Conservation (phyloP, 2,329 filamentous ascomycete genomes). For the Sclerotinia nivalis region DNA sequence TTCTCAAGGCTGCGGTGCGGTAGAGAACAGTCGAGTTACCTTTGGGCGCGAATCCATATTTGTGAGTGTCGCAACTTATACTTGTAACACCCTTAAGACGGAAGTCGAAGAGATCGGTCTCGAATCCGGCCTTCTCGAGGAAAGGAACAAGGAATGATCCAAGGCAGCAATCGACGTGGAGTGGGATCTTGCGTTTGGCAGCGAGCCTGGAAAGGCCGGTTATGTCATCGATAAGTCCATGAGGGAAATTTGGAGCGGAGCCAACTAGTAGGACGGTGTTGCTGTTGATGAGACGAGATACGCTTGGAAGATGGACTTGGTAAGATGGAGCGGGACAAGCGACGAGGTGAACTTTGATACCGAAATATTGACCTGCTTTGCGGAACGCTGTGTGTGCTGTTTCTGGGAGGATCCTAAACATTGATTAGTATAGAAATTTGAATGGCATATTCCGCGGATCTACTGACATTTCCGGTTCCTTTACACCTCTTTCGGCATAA, state of each 20-base stretch:
- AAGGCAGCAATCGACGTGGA: conserved; percentile 97
- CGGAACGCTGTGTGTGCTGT: conserved; percentile 96
- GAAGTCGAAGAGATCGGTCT: conserved; percentile 88
- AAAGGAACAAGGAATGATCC: conserved; percentile 94
- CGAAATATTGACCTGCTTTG: conserved; percentile 94
- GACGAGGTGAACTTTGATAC: conserved; percentile 90
- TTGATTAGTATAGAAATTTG: conserved; percentile 32
- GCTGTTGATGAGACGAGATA: conserved; percentile 84
- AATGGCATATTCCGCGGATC: neutral
- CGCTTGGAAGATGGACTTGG: conserved; percentile 76
- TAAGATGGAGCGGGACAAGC: conserved; percentile 81
- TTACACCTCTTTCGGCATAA: conserved; percentile 80
- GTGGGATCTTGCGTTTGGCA: conserved; percentile 72
- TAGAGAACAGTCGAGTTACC: conserved; percentile 94
- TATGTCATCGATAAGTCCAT: conserved; percentile 97
- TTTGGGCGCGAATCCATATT: conserved; percentile 98
- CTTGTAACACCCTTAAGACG: conserved; percentile 89
- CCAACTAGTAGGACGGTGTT: conserved; percentile 95
- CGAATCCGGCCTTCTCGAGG: conserved; percentile 90
- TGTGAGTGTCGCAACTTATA: conserved; percentile 97
- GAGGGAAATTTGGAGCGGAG: conserved; percentile 95
- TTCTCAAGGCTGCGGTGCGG: conserved; percentile 73
- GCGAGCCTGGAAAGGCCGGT: conserved; percentile 80
- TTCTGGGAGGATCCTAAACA: conserved; percentile 78
- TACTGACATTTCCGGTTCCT: conserved; percentile 87